Evolutionary conservation across 441 rosid species (phyloP), one percentile per base, ranked within the genome.

Genomic region (Syzygium malaccense): DNA sequence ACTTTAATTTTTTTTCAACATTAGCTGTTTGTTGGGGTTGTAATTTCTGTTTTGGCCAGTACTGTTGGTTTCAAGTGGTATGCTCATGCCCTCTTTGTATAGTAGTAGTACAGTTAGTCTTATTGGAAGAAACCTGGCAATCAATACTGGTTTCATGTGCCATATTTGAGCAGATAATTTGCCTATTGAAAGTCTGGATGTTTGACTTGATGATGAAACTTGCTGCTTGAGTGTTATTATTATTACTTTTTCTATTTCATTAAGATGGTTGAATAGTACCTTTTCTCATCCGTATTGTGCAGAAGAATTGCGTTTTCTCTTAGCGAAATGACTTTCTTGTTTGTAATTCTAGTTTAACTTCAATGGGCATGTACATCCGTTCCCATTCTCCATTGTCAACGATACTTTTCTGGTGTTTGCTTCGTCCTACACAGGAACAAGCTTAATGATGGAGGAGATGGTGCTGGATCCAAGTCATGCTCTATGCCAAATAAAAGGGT

Each of bases 401-500:
- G 55, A 55, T 54, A 7, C 80, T n/a, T 58, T 55, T 55, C 17
- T 71, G 28, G n/a, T 37, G 80, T 37, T 37, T 23, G 9, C 28
- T 71, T 71, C 51, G 37, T 71, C 49, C 83, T 80, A 45, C 71
- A 86, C 87, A 96, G 97, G 93, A 88, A 90, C 64, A 89, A 85
- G 88, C 87, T 33, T 83, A 86, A 48, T 75, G 90, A 87, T 56
- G 91, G 86, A 79, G 86, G 86, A 85, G 91, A 51, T 89, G 28
- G 30, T 30, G 85, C 55, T 75, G 78, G 55, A 88, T 75, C 88
- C 87, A 94, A 92, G 88, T 87, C 93, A 53, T 90, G 86, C 71
- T 66, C 89, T 56, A 48, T 64, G 75, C 91, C 94, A 85, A 86
- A 55, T 85, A 92, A 87, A 91, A 94, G 91, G 96, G 97, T 95